Evolutionary conservation across 78 protist species (phyloP).

Genomic region (Protostelium mycophagum): DNA sequence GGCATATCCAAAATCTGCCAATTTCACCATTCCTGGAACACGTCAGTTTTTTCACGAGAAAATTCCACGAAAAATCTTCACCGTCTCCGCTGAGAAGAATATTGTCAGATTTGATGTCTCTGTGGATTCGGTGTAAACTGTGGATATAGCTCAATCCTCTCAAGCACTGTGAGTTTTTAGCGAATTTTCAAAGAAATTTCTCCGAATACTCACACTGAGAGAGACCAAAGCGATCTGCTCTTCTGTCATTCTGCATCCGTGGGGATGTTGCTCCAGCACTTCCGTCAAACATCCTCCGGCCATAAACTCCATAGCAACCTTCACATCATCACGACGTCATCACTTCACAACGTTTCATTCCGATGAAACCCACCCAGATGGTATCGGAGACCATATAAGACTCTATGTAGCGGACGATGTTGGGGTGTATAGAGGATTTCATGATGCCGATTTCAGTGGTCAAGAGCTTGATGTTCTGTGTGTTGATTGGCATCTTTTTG

Average conservation of each 20-base stretch:
- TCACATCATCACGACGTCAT: neutral
- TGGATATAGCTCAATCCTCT: slow-evolving; percentile 76
- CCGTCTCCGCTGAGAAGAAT: slow-evolving; percentile 69
- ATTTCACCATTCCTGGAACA: slow-evolving; percentile 41
- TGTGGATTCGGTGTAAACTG: slow-evolving; percentile 78
- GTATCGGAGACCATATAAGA: slow-evolving; percentile 56
- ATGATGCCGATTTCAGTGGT: slow-evolving; percentile 77
- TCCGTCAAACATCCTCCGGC: slow-evolving; percentile 84
- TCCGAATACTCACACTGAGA: neutral
- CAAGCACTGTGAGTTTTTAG: slow-evolving; percentile 44
- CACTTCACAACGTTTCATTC: neutral
- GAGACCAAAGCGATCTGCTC: slow-evolving; percentile 60
- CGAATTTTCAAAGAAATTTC: neutral
- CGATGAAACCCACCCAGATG: slow-evolving; percentile 53
- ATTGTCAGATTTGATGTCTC: slow-evolving; percentile 93
- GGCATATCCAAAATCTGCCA: slow-evolving; percentile 82
- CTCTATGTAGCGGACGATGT: slow-evolving; percentile 76
- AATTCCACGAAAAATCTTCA: no score
- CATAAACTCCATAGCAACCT: slow-evolving; percentile 82
- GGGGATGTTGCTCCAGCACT: slow-evolving; percentile 56
- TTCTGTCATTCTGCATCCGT: slow-evolving; percentile 41
- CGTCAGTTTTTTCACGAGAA: no score
- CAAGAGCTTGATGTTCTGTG: slow-evolving; percentile 72
- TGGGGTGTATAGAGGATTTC: slow-evolving; percentile 72
- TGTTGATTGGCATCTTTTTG: slow-evolving; percentile 68